Base-by-base conservation (phyloP, 2,329 filamentous ascomycete genomes). In the Chrysoporthe deuterocubensis region DNA sequence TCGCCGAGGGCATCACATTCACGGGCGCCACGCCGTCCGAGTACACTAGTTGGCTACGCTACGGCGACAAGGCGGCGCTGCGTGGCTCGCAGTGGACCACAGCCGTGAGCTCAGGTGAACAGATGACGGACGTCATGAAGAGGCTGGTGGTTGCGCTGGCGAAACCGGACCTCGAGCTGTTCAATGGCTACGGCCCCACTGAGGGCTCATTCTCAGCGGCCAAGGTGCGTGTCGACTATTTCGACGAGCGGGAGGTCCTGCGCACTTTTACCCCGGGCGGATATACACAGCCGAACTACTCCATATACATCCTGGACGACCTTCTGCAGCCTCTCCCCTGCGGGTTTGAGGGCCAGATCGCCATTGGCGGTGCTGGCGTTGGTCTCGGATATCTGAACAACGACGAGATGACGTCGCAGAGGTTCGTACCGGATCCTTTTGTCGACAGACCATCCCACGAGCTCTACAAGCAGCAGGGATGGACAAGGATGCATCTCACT, bases 341-440 rank as follows among this genome's bases (percentile, higher is more conserved):
- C 0, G 80, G 80, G 0, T 73, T 78, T 0, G 72, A 77, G 11
- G 82, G 82, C 1, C 77, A 84, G 69, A 75, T 84, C 11, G 76
- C 74, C 59, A 70, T 81, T 4, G 76, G 78, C 2, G 82, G 82
- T 3, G 72, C 79, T 1, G 79, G 81, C 59, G 76, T 84, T 5
- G 67, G 82, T 11, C 11, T 32, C 21, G 50, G 50, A 4, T 54
- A 54, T 16, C 50, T 54, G 4, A 71, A 75, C 48, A 71, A 74
- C 0, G 71, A 77, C 2, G 70, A 69, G 9, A 59, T 64, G 6
- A 42, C 16, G 16, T 2, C 4, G 11, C 4, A 14, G 16, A 26
- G 50, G 16, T n/a, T 16, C 64, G 16, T 63, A 52, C n/a, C 67
- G 21, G 48, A 44, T 26, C 4, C n/a, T 5, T 59, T 40, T 16